These are phyloP conservation scores for Ganoderma lucidum DNA, from an alignment of 1,284 basidiomycete genomes.

Conservation along the genomic window DNA sequence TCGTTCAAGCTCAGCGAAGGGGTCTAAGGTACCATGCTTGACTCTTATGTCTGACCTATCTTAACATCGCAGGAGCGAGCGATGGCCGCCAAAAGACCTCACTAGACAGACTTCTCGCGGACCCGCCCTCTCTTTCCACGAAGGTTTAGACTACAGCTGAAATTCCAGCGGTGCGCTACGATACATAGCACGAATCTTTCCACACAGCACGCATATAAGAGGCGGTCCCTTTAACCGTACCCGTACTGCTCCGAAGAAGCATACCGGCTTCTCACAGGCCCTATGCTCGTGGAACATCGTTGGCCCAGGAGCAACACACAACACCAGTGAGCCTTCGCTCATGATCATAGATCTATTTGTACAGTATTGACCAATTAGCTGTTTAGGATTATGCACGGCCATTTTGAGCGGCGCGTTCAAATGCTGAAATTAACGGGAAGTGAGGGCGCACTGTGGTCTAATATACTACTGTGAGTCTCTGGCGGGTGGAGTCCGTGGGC, in stretches of 20 bases:
- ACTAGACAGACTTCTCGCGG: not conserved
- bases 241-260: slow-evolving; percentile 5
- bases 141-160: not conserved
- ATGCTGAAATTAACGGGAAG: not conserved
- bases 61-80: not conserved
- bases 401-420: not conserved
- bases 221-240: not conserved
- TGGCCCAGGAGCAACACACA: not conserved
- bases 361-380: not conserved
- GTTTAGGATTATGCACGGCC: not conserved
- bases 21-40: not conserved
- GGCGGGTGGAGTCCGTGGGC: not conserved
- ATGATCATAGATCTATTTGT: not conserved
- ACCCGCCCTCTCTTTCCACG: not conserved
- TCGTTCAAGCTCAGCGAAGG: not conserved
- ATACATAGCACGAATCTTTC: not conserved
- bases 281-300: not conserved
- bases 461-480: not conserved
- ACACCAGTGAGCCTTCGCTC: not conserved
- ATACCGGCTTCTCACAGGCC: slow-evolving; percentile 1
- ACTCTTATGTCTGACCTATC: not conserved
- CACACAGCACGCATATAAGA: not conserved
- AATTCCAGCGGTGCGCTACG: slow-evolving; percentile 6
- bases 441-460: not conserved
- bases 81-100: not conserved